phyloP scores from a whole-genome alignment of 108 stramenopile genomes.

The Licmophora abbreviata region DNA sequence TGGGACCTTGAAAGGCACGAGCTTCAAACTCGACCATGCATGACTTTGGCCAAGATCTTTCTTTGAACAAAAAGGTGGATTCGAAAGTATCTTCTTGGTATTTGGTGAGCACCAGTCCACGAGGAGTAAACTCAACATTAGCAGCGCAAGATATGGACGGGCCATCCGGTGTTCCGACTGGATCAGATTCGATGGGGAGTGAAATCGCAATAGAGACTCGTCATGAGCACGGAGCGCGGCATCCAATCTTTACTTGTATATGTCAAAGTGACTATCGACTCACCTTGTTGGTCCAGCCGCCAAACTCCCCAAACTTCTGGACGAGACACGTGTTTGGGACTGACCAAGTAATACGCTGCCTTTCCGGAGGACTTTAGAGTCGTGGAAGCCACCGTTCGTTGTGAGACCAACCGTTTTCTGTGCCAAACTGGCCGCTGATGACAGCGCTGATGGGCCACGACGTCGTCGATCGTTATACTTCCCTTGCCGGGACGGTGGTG shows the following conservation, averaged over 20 bases:
- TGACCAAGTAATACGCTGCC: slow-evolving; percentile 27
- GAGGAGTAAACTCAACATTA: slow-evolving; percentile 28
- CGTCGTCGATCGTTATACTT: too few species aligned
- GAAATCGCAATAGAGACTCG: not conserved
- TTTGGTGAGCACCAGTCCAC: slow-evolving; percentile 7
- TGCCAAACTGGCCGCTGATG: slow-evolving; percentile 16
- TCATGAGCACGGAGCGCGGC: not conserved
- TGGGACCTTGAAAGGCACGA: slow-evolving; percentile 34
- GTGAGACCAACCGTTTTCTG: slow-evolving; percentile 19
- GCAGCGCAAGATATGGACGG: slow-evolving; percentile 24
- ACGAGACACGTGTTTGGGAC: slow-evolving; percentile 26
- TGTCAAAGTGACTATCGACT: slow-evolving; percentile 4
- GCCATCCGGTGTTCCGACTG: slow-evolving; percentile 6
- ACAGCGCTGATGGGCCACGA: too few species aligned
- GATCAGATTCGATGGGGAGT: not conserved
- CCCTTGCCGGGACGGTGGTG: too few species aligned
- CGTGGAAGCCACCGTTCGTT: slow-evolving; percentile 17
- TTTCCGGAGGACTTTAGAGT: slow-evolving; percentile 25
- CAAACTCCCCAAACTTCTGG: slow-evolving; percentile 31
- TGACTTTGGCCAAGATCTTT: slow-evolving; percentile 17
- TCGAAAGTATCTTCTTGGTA: slow-evolving; percentile 7
- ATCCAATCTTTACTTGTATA: not conserved
- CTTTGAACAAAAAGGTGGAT: slow-evolving; percentile 12
- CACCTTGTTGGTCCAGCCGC: slow-evolving; percentile 45
- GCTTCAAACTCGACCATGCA: slow-evolving; percentile 33